Evolutionary conservation across 2,329 filamentous ascomycete genomes (phyloP).

Genomic region (Neofusicoccum ribis): DNA sequence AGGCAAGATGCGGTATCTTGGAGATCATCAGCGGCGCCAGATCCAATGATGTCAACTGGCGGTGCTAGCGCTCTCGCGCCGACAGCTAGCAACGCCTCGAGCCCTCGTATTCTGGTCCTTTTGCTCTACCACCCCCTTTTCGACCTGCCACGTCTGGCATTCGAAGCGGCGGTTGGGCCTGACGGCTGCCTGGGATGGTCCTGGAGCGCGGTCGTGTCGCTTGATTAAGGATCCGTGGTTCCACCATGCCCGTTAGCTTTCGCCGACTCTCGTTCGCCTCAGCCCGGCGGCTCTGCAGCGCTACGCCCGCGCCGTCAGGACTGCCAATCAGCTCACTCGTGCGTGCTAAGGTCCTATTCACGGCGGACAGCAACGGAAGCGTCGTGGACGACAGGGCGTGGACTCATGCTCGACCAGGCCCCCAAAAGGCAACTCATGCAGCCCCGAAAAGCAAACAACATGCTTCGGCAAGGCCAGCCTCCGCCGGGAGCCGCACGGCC

Average conservation of each 20-base stretch:
- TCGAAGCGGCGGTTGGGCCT: background rate
- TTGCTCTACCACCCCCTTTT: background rate
- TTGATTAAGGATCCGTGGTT: conserved; percentile 6
- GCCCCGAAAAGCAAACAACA: background rate
- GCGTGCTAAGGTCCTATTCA: background rate
- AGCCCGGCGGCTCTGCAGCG: background rate
- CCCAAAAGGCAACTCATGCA: background rate
- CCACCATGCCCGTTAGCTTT: background rate
- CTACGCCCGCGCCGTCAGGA: too few relatives aligned
- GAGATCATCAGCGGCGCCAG: background rate
- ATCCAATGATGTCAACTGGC: background rate
- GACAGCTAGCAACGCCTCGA: background rate
- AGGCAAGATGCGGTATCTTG: background rate
- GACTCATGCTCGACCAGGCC: too few relatives aligned
- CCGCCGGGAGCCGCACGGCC: background rate
- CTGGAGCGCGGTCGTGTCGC: background rate
- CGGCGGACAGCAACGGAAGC: too few relatives aligned
- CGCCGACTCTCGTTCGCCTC: background rate
- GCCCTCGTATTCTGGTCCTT: background rate
- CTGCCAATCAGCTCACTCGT: background rate
- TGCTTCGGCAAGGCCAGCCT: background rate
- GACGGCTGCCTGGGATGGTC: background rate
- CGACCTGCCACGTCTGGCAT: background rate
- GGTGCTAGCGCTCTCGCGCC: background rate
- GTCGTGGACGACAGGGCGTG: background rate